Percentiles rank a stretch among this genome's conserved stretches.
Evolutionary conservation across 257 asterid genomes (phyloP).

Genomic region (Lycium ferocissimum): DNA sequence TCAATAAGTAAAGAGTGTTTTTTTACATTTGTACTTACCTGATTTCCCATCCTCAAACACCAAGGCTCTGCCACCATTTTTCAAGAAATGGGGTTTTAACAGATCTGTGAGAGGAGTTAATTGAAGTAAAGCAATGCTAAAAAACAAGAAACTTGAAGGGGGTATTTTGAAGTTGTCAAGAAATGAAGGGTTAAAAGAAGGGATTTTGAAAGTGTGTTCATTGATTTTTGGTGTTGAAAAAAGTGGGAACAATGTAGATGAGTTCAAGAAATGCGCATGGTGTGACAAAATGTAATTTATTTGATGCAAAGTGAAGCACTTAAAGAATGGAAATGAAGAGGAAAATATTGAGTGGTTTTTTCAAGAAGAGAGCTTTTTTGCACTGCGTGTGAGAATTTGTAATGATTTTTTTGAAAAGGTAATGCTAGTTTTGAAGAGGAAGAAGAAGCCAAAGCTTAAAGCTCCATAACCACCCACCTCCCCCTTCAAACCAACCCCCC

Average conservation of each 20-base stretch:
- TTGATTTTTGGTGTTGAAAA: slow-evolving; percentile 38
- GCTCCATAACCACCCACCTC: not conserved
- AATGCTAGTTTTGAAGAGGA: slow-evolving; percentile 34
- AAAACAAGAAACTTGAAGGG: slow-evolving; percentile 4
- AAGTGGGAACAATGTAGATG: slow-evolving; percentile 43
- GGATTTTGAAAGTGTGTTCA: slow-evolving; percentile 17
- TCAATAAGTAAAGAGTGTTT: slow-evolving; percentile 72
- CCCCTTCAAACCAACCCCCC: not conserved
- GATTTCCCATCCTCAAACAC: slow-evolving; percentile 84
- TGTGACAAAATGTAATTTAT: slow-evolving; percentile 15
- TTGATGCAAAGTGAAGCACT: slow-evolving; percentile 28
- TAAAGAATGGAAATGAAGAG: slow-evolving; percentile 24
- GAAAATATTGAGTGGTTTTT: slow-evolving; percentile 15
- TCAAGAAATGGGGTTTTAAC: slow-evolving; percentile 23
- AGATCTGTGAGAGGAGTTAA: slow-evolving; percentile 20
- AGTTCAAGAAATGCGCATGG: slow-evolving; percentile 41
- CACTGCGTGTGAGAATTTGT: slow-evolving; percentile 38
- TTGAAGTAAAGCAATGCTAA: not conserved
- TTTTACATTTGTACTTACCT: slow-evolving; percentile 81
- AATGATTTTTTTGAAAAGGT: slow-evolving; percentile 51
- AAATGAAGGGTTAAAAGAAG: slow-evolving; percentile 24
- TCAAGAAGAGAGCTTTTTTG: slow-evolving; percentile 29
- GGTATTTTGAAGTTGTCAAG: slow-evolving; percentile 3
- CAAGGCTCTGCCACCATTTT: slow-evolving; percentile 94
- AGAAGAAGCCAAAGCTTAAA: slow-evolving; percentile 25